These are phyloP conservation scores for Tephrocybe sp. DNA, from an alignment of 768 basidiomycete species.

Conservation along the genomic window DNA sequence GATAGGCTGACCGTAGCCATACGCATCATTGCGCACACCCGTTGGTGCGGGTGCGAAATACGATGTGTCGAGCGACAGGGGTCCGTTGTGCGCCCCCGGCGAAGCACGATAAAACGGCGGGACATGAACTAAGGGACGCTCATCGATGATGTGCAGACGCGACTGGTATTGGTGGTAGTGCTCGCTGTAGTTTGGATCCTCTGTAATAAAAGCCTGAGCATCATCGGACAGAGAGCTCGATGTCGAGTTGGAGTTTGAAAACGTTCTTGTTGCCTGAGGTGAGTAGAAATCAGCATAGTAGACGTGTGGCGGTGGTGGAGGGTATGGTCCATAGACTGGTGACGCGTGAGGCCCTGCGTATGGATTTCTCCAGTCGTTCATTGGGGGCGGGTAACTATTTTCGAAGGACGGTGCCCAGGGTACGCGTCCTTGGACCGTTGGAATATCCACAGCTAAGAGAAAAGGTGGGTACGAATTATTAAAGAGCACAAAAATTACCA, in stretches of 20 bases:
- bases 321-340: conserved; percentile 9
- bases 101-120: conserved; percentile 24
- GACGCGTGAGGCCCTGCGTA: conserved; percentile 6
- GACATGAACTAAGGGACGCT: conserved; percentile 29
- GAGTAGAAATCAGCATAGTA: conserved; percentile 13
- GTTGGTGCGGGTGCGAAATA: conserved; percentile 11
- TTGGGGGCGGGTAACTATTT: conserved; percentile 2
- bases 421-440: background rate
- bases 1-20: conserved; percentile 4
- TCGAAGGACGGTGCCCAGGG: conserved; percentile 2
- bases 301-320: conserved; percentile 3
- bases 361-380: conserved; percentile 1
- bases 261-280: conserved; percentile 9
- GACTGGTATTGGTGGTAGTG: conserved; percentile 39
- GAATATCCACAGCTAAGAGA: background rate
- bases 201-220: conserved; percentile 26
- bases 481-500: background rate
- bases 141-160: conserved; percentile 32
- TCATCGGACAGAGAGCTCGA: conserved; percentile 27
- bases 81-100: conserved; percentile 3
- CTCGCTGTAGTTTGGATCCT: conserved; percentile 39
- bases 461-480: background rate
- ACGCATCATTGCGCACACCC: conserved; percentile 9
- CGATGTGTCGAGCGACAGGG: conserved; percentile 19
- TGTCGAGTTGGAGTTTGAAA: conserved; percentile 14